Evolutionary conservation across 371 early-diverging fungal species (phyloP), one percentile per base, ranked within the genome.

Genomic region (Mortierella sp.): DNA sequence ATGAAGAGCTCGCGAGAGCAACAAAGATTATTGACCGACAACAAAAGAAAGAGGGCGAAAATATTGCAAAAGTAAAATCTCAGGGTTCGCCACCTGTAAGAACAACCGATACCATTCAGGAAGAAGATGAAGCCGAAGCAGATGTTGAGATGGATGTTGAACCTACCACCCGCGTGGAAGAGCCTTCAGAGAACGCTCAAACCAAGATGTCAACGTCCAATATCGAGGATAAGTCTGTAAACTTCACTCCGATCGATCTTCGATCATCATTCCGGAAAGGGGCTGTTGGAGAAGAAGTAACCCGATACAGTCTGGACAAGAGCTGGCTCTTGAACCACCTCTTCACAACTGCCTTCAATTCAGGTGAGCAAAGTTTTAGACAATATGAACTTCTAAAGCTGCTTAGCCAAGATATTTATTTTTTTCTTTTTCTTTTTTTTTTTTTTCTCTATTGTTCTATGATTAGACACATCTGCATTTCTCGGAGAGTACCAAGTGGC

Each of bases 301-400:
- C 95, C 28, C 87, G 88, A 59, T 96, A 95, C 88, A 95, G 94
- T 78, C 72, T 91, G 23, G 98, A 98, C 87, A 97, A 97, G 83
- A 93, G 93, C 49, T 97, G 93, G 92, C 86, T 97, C 35, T 85
- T 96, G 42, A 63, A 66, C 1, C 71, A 88, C 8, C 64, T 93
- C 8, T 70, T 83, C 28, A 69, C 69, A 10, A 72, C 68, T 1
- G 63, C 35, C 13, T 75, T 65, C 60, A 55, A 57, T 9, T 72
- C 72, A 49, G 75, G 82, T 75, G 72, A 12, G 58, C 34, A 32
- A 35, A 58, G 35, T 35, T 34, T 34, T 23, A 34, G 59, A 34
- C 4, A n/a, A 17, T n/a, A 47, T 47, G n/a, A n/a, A 8, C 47
- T 47, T 47, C 8, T 47, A 0, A n/a, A n/a, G 3, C n/a, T 47